These are phyloP conservation scores for Vachellia pachyceras DNA, from an alignment of 306 rosid species.

Conservation along the genomic window DNA sequence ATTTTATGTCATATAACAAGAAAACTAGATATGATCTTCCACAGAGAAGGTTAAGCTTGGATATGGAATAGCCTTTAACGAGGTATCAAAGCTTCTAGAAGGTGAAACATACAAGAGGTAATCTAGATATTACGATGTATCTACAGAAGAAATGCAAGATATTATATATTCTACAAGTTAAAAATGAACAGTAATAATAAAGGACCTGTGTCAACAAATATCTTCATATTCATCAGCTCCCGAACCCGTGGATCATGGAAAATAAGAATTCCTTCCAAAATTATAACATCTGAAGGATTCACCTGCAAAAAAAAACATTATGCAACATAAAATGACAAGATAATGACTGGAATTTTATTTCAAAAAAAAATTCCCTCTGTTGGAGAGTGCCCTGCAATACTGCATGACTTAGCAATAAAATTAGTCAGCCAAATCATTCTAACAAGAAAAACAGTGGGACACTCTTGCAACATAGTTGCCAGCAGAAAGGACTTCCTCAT, in stretches of 20 bases:
- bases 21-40: constrained; percentile 7
- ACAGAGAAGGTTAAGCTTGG: neutral
- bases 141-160: constrained; percentile 14
- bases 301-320: constrained; percentile 58
- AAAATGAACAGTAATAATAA: constrained; percentile 41
- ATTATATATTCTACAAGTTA: constrained; percentile 3
- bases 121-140: neutral
- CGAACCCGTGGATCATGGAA: constrained; percentile 97
- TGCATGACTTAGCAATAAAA: neutral
- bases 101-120: neutral
- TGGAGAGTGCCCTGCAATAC: neutral
- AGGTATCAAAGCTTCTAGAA: neutral
- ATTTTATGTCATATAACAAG: neutral
- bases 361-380: neutral
- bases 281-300: constrained; percentile 95
- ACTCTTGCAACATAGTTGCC: neutral
- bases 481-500: neutral
- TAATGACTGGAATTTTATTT: neutral
- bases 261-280: constrained; percentile 97
- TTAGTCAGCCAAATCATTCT: neutral
- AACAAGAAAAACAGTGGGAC: neutral
- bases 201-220: constrained; percentile 99
- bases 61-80: neutral
- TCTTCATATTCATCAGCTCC: constrained; percentile 97
- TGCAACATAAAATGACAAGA: neutral